Conservation (phyloP, 2,329 filamentous ascomycete species). For the Shiraia bambusicola region DNA sequence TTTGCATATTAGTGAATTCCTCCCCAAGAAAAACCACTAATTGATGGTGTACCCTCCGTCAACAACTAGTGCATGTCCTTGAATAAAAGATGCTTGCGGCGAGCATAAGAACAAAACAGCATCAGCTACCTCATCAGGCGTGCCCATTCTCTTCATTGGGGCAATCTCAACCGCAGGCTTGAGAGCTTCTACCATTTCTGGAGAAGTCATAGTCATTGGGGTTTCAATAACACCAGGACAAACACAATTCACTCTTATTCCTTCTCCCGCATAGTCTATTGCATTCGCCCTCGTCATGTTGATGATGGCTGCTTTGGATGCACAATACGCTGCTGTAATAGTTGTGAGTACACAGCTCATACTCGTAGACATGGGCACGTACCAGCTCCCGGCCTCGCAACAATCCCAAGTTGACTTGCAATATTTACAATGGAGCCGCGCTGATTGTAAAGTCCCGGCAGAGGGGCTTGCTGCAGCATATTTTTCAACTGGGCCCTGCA, state of each 20-base stretch:
- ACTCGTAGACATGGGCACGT: neutral
- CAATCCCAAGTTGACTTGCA: conserved; percentile 54
- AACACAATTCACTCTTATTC: conserved; percentile 61
- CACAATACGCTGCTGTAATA: conserved; percentile 55
- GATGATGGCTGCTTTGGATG: conserved; percentile 60
- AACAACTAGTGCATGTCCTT: conserved; percentile 51
- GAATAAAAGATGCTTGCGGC: conserved; percentile 56
- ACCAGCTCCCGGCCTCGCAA: conserved; percentile 27
- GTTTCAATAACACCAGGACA: conserved; percentile 56
- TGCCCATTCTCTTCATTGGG: conserved; percentile 52
- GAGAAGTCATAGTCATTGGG: conserved; percentile 34
- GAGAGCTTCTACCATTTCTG: conserved; percentile 34
- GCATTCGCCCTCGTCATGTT: conserved; percentile 60
- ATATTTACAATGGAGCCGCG: conserved; percentile 58
- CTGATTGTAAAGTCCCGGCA: conserved; percentile 40
- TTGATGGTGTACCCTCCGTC: conserved; percentile 47
- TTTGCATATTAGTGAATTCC: too few species aligned
- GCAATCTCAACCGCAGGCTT: conserved; percentile 47
- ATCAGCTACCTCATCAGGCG: conserved; percentile 58
- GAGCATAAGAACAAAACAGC: conserved; percentile 55
- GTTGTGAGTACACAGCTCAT: conserved; percentile 6
- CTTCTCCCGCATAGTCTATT: conserved; percentile 54
- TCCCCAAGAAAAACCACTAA: conserved; percentile 6
- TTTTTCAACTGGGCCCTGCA: conserved; percentile 53
- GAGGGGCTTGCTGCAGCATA: conserved; percentile 55